These are phyloP conservation scores for Tricholoma sp. DNA, from an alignment of 768 basidiomycete genomes.

Conservation along the genomic window DNA sequence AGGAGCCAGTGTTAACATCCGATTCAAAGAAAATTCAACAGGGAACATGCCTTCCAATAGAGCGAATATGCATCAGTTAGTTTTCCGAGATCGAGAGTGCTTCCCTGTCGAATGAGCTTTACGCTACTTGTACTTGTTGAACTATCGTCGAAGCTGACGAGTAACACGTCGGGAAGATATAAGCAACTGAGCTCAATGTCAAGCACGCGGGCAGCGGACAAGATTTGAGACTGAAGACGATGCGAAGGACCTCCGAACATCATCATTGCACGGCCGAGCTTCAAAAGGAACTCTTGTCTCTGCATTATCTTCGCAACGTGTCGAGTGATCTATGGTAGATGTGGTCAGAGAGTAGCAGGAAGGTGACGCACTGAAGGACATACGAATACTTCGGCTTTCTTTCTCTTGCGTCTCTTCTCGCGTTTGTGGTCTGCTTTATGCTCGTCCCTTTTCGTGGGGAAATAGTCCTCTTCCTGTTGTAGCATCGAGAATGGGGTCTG, in stretches of 20 bases:
- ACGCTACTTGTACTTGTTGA: constrained; percentile 77
- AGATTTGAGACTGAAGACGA: constrained; percentile 77
- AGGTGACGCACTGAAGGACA: neutral
- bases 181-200: constrained; percentile 69
- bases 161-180: constrained; percentile 70
- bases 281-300: constrained; percentile 81
- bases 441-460: constrained; percentile 7
- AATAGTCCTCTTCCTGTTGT: constrained; percentile 14
- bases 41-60: constrained; percentile 62
- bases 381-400: constrained; percentile 75
- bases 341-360: neutral
- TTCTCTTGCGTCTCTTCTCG: constrained; percentile 49
- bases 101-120: constrained; percentile 71
- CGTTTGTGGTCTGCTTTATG: constrained; percentile 26
- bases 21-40: neutral
- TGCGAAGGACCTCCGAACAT: constrained; percentile 85
- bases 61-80: constrained; percentile 63
- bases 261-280: constrained; percentile 83
- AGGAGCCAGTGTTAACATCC: no score
- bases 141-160: constrained; percentile 79
- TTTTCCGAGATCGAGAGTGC: constrained; percentile 73
- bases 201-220: constrained; percentile 72
- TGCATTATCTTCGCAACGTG: constrained; percentile 80
- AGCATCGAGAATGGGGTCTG: constrained; percentile 24
- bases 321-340: constrained; percentile 56